Base-by-base conservation (phyloP, 2,329 filamentous ascomycete genomes). In the Pezicula radicicola region DNA sequence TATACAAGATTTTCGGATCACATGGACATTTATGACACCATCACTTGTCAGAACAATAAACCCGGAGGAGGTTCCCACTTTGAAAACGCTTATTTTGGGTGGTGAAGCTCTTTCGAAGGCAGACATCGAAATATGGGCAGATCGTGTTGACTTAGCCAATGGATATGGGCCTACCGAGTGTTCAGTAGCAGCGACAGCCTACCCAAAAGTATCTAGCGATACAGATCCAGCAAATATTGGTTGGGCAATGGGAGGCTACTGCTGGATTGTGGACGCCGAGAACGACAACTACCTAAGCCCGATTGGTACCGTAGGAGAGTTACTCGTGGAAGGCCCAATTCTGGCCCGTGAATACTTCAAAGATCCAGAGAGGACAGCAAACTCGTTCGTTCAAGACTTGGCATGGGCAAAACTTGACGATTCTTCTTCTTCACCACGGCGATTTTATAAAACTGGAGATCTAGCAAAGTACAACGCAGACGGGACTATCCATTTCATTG, bases 401-500 rank as follows among this genome's bases (percentile, higher is more conserved):
- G 21, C 25, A 9, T 58, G 8, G 59, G 63, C 28, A 7, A 25
- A 36, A 37, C 12, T 12, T 39, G n/a, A n/a, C n/a, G n/a, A n/a
- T n/a, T n/a, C n/a, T n/a, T n/a, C n/a, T n/a, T n/a, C n/a, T n/a
- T n/a, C n/a, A n/a, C n/a, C n/a, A n/a, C 25, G 53, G 2, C 46
- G 57, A 35, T 72, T 68, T 8, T 68, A 68, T 42, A 60, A 62
- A 28, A 67, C 66, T 0, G 66, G 66, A 30, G 66, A 68, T 41
- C 48, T 67, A 8, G 65, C 62, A 9, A 50, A 82, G 30, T 71
- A 85, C 42, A 65, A 84, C 27, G 70, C 81, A 44, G 78, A 86
- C 59, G 75, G 73, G 8, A 78, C 76, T 10, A 81, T 85, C 55
- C 76, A 81, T 28, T 86, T 85, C 63, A 66, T 84, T 35, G 83